Percentiles rank a stretch among this genome's conserved stretches.
Evolutionary conservation across 2,329 filamentous ascomycete genomes (phyloP).

Genomic region (Colletotrichum eleusines): DNA sequence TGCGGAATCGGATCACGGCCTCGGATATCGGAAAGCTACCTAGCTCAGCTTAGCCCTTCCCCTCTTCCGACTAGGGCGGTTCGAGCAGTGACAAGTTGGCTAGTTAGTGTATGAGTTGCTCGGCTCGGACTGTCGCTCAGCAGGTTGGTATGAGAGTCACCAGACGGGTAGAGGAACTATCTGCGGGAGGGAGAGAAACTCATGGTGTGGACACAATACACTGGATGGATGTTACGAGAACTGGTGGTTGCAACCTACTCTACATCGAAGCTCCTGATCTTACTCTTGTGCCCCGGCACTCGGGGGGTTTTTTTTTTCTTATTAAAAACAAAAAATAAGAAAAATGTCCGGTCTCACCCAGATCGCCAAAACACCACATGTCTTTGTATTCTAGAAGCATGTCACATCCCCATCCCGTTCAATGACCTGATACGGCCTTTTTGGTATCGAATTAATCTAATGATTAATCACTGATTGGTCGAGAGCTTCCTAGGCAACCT

Average conservation of each 20-base stretch:
- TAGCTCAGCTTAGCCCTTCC: not conserved
- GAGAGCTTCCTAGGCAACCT: no score
- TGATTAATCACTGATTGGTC: no score
- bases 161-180: not conserved
- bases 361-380: no score
- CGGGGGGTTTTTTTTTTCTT: no score
- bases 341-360: no score
- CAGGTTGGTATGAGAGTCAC: conserved; percentile 1
- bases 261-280: not conserved
- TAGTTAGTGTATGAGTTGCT: not conserved
- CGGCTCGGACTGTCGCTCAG: conserved; percentile 1
- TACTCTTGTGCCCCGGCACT: not conserved
- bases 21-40: conserved; percentile 12
- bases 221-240: not conserved
- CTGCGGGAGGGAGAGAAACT: no score
- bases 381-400: no score
- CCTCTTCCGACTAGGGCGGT: not conserved
- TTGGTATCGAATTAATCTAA: no score
- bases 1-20: conserved; percentile 11
- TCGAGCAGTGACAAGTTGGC: not conserved
- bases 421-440: no score
- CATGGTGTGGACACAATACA: not conserved
- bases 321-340: no score
- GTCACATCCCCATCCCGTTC: no score
- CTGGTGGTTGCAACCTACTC: not conserved